phyloP scores from a whole-genome alignment of 73 alveolate species.

The Effrenium voratum region DNA sequence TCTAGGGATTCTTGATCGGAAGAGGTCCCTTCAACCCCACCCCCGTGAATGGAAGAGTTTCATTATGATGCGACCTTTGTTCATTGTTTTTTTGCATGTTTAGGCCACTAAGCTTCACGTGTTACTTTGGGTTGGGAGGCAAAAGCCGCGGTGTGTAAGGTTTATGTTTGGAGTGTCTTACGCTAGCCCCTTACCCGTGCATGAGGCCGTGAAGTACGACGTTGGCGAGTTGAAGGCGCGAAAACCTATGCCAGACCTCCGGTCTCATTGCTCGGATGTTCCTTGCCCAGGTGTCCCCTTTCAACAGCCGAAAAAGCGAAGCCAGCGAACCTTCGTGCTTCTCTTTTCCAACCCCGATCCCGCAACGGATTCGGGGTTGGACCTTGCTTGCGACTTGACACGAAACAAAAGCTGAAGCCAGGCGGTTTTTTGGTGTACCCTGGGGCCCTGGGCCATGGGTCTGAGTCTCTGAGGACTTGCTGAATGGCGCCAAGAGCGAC shows the following conservation, averaged over 20 bases:
- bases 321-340: background rate
- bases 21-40: background rate
- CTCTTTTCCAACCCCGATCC: background rate
- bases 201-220: constrained; percentile 72
- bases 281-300: background rate
- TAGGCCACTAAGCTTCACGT: background rate
- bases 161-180: background rate
- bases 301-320: background rate
- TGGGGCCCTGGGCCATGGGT: no score
- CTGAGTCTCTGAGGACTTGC: constrained; percentile 4
- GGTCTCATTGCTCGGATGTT: background rate
- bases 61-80: background rate
- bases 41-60: background rate
- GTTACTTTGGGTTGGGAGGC: background rate
- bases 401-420: no score
- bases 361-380: background rate
- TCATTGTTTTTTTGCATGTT: background rate
- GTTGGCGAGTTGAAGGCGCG: constrained; percentile 86
- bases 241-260: background rate
- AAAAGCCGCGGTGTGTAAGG: background rate
- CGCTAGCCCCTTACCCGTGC: background rate
- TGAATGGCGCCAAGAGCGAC: constrained; percentile 73
- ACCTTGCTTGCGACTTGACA: no score
- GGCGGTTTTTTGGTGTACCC: no score
- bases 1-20: background rate